Evolutionary conservation across 768 basidiomycete species (phyloP).

Genomic region (Terana coerulea): DNA sequence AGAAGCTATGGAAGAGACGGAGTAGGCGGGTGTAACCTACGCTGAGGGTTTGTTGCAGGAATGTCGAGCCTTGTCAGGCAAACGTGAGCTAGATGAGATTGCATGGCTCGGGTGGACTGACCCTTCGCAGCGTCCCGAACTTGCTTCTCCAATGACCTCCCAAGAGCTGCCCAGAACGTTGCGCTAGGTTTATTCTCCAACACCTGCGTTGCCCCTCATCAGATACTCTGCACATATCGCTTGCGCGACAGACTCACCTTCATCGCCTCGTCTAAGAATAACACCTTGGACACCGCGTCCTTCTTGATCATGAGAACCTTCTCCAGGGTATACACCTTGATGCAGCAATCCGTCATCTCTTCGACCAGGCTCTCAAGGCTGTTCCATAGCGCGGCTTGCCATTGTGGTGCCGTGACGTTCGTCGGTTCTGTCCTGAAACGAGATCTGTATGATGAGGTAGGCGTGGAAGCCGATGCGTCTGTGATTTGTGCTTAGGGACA

Average conservation of each 20-base stretch:
- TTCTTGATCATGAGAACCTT: constrained; percentile 89
- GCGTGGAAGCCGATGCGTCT: constrained; percentile 22
- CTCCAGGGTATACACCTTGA: constrained; percentile 95
- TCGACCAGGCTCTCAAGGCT: constrained; percentile 80
- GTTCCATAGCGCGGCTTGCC: constrained; percentile 75
- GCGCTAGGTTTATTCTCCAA: constrained; percentile 90
- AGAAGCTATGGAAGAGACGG: constrained; percentile 94
- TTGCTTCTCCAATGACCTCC: constrained; percentile 77
- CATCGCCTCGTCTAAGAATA: constrained; percentile 93
- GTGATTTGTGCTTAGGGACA: not conserved
- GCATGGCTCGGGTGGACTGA: constrained; percentile 28
- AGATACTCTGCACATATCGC: not conserved
- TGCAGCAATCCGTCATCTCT: constrained; percentile 87
- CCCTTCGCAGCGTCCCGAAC: constrained; percentile 79
- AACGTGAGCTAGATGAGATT: not conserved
- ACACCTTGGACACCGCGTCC: constrained; percentile 68
- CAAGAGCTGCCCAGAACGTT: constrained; percentile 85
- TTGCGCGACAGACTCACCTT: constrained; percentile 45
- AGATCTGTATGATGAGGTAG: constrained; percentile 67
- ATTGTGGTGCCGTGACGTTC: constrained; percentile 81
- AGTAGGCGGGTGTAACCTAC: constrained; percentile 84
- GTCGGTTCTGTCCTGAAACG: constrained; percentile 91
- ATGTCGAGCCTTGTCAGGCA: constrained; percentile 67
- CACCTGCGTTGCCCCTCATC: constrained; percentile 46
- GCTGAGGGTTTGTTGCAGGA: constrained; percentile 86